Evolutionary conservation across 2,329 filamentous ascomycete genomes (phyloP).

Genomic region (Bipolaris victoriae): DNA sequence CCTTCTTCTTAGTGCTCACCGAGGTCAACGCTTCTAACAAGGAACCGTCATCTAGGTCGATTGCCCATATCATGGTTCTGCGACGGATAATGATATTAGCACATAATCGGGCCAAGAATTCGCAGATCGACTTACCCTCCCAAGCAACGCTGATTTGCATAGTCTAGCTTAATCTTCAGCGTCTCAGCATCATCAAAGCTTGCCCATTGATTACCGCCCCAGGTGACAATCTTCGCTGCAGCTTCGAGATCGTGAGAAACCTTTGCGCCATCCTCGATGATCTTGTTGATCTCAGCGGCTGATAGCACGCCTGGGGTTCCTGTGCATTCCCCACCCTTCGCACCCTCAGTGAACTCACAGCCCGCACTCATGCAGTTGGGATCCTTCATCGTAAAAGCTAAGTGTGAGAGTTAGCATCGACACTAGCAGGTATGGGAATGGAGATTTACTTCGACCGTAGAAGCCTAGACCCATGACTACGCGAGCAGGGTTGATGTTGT

Average conservation of each 20-base stretch:
- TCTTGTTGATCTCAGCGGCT: slow-evolving; percentile 7
- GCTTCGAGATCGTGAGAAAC: slow-evolving; percentile 2
- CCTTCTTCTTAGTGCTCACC: no score
- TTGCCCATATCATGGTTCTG: no score
- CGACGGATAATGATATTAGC: no score
- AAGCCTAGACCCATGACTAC: slow-evolving; percentile 54
- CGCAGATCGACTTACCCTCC: background rate
- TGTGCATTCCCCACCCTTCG: slow-evolving; percentile 3
- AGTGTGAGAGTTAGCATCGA: no score
- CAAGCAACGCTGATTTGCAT: background rate
- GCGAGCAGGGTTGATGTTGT: slow-evolving; percentile 48
- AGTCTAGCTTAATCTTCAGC: background rate
- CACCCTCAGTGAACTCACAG: slow-evolving; percentile 14
- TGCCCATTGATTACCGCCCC: background rate
- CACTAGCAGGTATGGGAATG: no score
- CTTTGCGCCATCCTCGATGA: slow-evolving; percentile 1
- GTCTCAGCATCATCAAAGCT: background rate
- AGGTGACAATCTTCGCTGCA: background rate
- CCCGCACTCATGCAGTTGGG: slow-evolving; percentile 11
- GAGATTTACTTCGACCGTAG: slow-evolving; percentile 45
- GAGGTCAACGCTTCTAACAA: no score
- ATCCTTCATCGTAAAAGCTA: slow-evolving; percentile 31
- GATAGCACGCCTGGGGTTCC: slow-evolving; percentile 8
- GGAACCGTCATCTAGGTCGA: no score
- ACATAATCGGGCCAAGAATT: no score